Base-by-base conservation (phyloP, 306 rosid genomes). In the Canavalia gladiata region DNA sequence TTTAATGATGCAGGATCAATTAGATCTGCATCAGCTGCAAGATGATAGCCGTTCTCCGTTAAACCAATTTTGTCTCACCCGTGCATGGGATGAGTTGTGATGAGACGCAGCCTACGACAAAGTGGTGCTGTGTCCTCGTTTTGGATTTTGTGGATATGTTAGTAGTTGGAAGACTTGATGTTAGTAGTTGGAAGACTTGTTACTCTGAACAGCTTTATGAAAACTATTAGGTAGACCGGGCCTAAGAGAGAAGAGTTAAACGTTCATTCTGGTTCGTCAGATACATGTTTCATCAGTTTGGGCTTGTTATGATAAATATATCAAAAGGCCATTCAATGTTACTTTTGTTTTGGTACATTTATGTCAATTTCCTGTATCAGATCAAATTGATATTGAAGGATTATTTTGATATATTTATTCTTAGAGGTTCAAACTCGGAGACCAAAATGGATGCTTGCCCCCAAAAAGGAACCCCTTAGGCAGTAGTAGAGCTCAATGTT, bases 1-100 rank as follows among this genome's bases (percentile, higher is more conserved):
- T 52, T 84, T 25, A 57, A 8, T 67, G 34, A 28, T 81, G 85
- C 80, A 87, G 90, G 90, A 43, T 81, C 86, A 56, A 34, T 3
- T 49, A 68, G 84, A 74, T 78, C 86, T 77, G 72, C 65, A 2
- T 55, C 77, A 33, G 28, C 12, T 46, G 67, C 73, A 6, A 42
- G 85, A 55, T 67, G 66, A 76, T 59, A 28, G 66, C 28, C 9
- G 3, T 18, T 68, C 76, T 65, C 74, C 41, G 4, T 7, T 3
- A 31, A 68, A 62, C 54, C 28, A 46, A 51, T 62, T 68, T 68
- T 79, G 50, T 35, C 80, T 46, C 58, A 47, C 39, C 39, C 39
- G 45, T 45, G 72, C 29, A 3, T 1, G 8, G 37, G 82, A 60
- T 29, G 60, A 46, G 74, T 67, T 41, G 64, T 18, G 34, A 30